Evolutionary conservation across 805 yeast species (phyloP).

Genomic region (Yarrowia bubula): DNA sequence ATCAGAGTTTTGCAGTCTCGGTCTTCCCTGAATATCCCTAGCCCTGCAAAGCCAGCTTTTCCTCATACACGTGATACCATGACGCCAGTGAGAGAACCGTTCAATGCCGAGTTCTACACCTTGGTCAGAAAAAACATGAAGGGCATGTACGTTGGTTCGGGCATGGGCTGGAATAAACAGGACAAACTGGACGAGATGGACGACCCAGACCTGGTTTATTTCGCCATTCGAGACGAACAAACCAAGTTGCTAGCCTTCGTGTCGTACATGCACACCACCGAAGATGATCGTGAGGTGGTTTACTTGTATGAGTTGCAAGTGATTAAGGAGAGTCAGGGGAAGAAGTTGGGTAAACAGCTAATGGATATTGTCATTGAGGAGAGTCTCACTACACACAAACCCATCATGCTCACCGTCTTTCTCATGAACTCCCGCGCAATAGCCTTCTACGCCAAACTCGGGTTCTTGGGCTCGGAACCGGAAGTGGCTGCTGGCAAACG

Average conservation of each 20-base stretch:
- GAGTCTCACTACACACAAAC: not conserved
- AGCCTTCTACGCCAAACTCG: conserved; percentile 31
- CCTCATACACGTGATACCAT: not conserved
- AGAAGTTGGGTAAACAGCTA: conserved; percentile 33
- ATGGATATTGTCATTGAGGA: conserved; percentile 29
- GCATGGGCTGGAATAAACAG: conserved; percentile 34
- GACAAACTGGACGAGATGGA: conserved; percentile 35
- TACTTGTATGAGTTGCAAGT: conserved; percentile 38
- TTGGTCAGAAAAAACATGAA: conserved; percentile 32
- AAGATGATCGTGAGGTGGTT: conserved; percentile 29
- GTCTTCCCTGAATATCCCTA: not conserved
- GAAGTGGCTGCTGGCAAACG: conserved; percentile 1
- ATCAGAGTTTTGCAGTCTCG: not conserved
- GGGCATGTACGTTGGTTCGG: conserved; percentile 33
- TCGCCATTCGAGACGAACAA: conserved; percentile 9
- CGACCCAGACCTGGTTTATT: conserved; percentile 30
- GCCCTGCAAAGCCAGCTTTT: not conserved
- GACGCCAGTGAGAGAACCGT: not conserved
- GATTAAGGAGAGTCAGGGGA: conserved; percentile 27
- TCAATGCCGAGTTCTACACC: conserved; percentile 30
- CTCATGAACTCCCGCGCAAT: conserved; percentile 33
- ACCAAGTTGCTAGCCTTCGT: conserved; percentile 29
- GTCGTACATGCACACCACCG: conserved; percentile 30
- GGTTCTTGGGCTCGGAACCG: conserved; percentile 27
- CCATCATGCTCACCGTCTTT: conserved; percentile 34